phyloP scores from a whole-genome alignment of 352 stramenopile genomes.

The Elongisporangium anandrum region DNA sequence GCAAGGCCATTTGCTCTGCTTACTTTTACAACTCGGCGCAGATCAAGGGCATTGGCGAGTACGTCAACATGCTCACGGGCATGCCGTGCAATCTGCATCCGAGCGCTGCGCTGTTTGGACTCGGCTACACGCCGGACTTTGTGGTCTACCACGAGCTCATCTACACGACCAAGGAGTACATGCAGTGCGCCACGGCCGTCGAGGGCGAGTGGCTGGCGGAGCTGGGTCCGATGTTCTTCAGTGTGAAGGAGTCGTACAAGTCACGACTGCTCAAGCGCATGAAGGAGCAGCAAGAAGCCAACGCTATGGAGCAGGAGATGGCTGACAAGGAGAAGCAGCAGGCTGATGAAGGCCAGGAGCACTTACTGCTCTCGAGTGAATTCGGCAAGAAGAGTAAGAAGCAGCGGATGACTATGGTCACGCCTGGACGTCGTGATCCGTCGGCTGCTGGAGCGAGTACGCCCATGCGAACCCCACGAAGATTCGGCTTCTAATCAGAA shows the following conservation, averaged over 20 bases:
- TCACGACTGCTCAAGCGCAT: slow-evolving; percentile 87
- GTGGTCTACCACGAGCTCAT: slow-evolving; percentile 99
- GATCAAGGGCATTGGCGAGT: slow-evolving; percentile 99
- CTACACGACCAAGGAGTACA: slow-evolving; percentile 98
- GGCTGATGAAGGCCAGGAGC: slow-evolving; percentile 4
- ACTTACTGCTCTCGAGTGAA: slow-evolving; percentile 11
- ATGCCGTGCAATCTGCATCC: slow-evolving; percentile 97
- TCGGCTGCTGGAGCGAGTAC: slow-evolving; percentile 28
- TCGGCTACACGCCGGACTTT: slow-evolving; percentile 99
- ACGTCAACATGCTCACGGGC: slow-evolving; percentile 99
- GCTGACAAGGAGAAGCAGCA: background rate
- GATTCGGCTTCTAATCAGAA: slow-evolving; percentile 62
- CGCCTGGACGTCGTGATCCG: slow-evolving; percentile 34
- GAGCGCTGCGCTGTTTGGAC: slow-evolving; percentile 95
- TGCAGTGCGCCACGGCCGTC: slow-evolving; percentile 97
- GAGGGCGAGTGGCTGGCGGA: slow-evolving; percentile 99
- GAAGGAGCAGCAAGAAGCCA: slow-evolving; percentile 73
- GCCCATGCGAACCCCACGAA: slow-evolving; percentile 50
- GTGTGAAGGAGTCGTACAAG: slow-evolving; percentile 96
- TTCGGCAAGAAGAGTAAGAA: slow-evolving; percentile 37
- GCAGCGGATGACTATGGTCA: slow-evolving; percentile 58
- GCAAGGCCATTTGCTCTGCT: slow-evolving; percentile 98
- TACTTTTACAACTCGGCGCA: slow-evolving; percentile 99
- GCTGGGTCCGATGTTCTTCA: slow-evolving; percentile 99
- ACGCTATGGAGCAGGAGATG: slow-evolving; percentile 88